Evolutionary conservation across 305 asterid genomes (phyloP).

Genomic region (Fraxinus sp.): DNA sequence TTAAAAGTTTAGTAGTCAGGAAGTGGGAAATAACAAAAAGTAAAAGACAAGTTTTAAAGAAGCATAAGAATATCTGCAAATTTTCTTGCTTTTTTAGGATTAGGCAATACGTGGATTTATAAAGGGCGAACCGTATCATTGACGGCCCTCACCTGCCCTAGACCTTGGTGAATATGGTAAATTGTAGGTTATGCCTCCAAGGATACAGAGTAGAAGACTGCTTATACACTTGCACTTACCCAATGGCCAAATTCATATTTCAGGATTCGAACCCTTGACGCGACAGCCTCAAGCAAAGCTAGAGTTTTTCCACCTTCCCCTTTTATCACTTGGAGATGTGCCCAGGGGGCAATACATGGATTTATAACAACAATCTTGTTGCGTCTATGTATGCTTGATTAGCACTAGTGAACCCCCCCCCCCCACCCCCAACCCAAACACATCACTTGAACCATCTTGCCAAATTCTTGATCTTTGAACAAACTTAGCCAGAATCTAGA

Average conservation of each 20-base stretch:
- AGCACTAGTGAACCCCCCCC: not conserved
- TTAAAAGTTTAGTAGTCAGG: slow-evolving; percentile 12
- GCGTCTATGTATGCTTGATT: not conserved
- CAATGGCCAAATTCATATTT: no score
- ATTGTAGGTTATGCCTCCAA: no score
- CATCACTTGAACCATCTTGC: not conserved
- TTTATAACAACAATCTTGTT: not conserved
- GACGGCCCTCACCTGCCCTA: no score
- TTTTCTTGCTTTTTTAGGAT: not conserved
- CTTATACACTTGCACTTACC: no score
- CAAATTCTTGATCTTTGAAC: not conserved
- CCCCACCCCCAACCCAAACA: not conserved
- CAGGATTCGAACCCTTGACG: no score
- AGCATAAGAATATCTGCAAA: slow-evolving; percentile 15
- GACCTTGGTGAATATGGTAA: no score
- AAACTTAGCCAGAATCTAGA: not conserved
- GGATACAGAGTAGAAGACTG: no score
- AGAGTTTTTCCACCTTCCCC: no score
- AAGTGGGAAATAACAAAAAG: slow-evolving; percentile 19
- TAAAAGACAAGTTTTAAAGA: slow-evolving; percentile 11
- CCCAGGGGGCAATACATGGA: not conserved
- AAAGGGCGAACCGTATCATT: no score
- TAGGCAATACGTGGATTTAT: not conserved
- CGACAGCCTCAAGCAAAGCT: no score
- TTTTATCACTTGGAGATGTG: no score